A percentile compares a stretch with the other conserved stretches of the same genome.
These are phyloP conservation scores for Rhodamnia rubescens DNA, from an alignment of 345 rosid species.

Conservation along the genomic window DNA sequence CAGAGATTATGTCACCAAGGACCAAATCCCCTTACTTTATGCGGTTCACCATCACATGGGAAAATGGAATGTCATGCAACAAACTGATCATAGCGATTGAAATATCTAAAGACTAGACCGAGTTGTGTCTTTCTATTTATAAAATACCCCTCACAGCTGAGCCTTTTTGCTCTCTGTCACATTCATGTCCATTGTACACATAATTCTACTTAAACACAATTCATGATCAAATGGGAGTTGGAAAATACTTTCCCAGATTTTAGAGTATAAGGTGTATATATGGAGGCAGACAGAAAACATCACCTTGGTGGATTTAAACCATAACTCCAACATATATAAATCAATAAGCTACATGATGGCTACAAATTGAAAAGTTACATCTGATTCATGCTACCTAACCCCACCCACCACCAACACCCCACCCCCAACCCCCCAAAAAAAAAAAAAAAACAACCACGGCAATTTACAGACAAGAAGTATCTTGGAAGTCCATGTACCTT, in stretches of 20 bases:
- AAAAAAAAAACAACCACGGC: too few species aligned
- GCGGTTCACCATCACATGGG: neutral
- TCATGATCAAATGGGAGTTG: neutral
- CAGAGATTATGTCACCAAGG: neutral
- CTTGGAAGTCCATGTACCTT: constrained; percentile 43
- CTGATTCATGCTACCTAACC: neutral
- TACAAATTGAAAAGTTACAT: neutral
- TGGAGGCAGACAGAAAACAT: neutral
- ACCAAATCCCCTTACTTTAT: neutral
- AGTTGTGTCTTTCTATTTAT: neutral
- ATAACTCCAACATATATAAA: neutral
- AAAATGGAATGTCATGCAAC: neutral
- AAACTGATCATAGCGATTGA: neutral
- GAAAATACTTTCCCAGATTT: neutral
- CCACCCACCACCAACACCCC: too few species aligned
- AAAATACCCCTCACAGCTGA: neutral
- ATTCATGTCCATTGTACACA: neutral
- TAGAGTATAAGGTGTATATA: neutral
- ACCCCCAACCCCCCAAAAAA: neutral
- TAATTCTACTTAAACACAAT: neutral
- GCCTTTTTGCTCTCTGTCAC: neutral
- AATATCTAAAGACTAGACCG: neutral
- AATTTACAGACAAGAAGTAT: neutral
- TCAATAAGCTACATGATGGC: neutral
- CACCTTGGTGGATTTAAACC: neutral